Evolutionary conservation across 805 yeast genomes (phyloP).

Genomic region (Torulaspora gathmanii): DNA sequence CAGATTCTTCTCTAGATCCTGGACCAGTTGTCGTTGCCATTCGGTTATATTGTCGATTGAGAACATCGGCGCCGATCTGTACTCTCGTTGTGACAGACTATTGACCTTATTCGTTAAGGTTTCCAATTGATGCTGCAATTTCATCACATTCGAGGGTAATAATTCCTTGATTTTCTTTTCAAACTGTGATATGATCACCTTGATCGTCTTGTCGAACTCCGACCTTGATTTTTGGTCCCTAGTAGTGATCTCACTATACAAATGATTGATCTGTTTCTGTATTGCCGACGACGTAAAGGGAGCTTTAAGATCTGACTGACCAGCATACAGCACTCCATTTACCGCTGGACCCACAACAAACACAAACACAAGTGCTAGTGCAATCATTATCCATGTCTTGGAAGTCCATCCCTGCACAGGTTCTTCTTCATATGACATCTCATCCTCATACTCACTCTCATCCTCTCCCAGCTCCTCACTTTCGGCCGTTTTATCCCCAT

Average conservation of each 20-base stretch:
- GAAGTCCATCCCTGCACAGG: not conserved
- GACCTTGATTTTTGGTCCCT: constrained; percentile 23
- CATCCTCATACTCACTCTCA: constrained; percentile 1
- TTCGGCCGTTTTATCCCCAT: constrained; percentile 15
- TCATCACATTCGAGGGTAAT: constrained; percentile 27
- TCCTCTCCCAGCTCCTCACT: constrained; percentile 4
- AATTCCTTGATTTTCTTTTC: constrained; percentile 32
- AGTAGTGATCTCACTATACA: constrained; percentile 26
- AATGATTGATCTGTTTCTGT: constrained; percentile 31
- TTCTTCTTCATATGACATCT: constrained; percentile 6
- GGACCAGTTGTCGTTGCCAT: constrained; percentile 21
- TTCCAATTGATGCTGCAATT: constrained; percentile 23
- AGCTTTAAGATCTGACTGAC: not conserved
- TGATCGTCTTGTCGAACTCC: constrained; percentile 31
- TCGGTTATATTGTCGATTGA: constrained; percentile 25
- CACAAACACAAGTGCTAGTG: constrained; percentile 3
- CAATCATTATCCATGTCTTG: not conserved
- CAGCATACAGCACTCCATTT: constrained; percentile 2
- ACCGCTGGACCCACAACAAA: constrained; percentile 8
- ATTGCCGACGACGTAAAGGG: constrained; percentile 12
- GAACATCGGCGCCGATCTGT: constrained; percentile 4
- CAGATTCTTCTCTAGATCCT: constrained; percentile 20
- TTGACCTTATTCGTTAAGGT: constrained; percentile 22
- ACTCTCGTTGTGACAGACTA: constrained; percentile 14
- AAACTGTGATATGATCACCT: constrained; percentile 30